Conservation (phyloP, 495 filamentous ascomycete species). For the Chaetomium cochliodes region DNA sequence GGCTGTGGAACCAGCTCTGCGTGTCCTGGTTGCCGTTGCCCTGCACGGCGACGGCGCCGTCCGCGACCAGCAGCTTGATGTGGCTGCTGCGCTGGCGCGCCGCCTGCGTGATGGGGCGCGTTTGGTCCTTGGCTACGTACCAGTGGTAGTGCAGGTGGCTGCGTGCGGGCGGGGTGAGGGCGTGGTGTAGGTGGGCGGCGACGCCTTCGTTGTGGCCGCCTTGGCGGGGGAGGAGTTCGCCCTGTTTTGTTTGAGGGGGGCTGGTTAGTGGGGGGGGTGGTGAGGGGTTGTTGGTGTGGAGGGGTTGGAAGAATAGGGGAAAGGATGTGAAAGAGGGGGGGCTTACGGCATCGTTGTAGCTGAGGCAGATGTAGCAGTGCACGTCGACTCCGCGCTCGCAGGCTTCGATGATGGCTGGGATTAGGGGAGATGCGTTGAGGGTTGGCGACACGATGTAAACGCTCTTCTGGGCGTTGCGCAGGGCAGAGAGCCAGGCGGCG, state of each 20-base stretch:
- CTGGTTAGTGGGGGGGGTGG: too few relatives aligned
- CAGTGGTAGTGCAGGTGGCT: conserved; percentile 56
- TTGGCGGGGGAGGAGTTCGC: conserved; percentile 71
- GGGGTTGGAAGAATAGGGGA: neutral
- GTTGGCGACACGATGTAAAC: conserved; percentile 76
- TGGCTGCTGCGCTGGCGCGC: conserved; percentile 67
- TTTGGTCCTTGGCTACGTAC: conserved; percentile 74
- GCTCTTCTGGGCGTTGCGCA: conserved; percentile 58
- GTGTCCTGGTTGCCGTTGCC: conserved; percentile 79
- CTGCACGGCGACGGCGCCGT: conserved; percentile 64
- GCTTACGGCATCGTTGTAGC: conserved; percentile 69
- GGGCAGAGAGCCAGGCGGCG: conserved; percentile 64
- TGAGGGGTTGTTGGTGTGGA: neutral
- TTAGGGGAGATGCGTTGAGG: conserved; percentile 67
- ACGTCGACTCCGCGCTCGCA: conserved; percentile 65
- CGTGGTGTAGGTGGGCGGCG: conserved; percentile 53
- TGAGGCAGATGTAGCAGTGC: conserved; percentile 67
- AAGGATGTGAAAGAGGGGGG: neutral
- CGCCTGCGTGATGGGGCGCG: conserved; percentile 57
- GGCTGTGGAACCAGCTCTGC: conserved; percentile 74
- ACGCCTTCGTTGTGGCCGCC: conserved; percentile 74
- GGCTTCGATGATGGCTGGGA: conserved; percentile 61
- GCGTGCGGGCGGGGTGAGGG: conserved; percentile 48
- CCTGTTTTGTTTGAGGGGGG: too few relatives aligned
- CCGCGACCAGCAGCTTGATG: conserved; percentile 72